Conservation (phyloP, 2,329 filamentous ascomycete species). For the Xylaria sp. region DNA sequence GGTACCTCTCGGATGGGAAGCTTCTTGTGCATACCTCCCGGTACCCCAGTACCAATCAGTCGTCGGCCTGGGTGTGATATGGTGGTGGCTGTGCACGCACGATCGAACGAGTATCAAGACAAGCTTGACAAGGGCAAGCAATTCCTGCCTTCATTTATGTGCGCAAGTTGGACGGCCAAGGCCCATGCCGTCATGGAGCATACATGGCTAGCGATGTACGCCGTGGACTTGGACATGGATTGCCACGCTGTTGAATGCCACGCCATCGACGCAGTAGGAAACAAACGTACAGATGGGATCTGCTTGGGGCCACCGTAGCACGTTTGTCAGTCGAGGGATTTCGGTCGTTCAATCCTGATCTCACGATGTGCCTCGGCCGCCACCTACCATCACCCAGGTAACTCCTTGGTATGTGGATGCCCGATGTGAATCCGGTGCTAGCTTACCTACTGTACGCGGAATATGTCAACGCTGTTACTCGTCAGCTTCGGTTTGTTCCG, state of each 20-base stretch:
- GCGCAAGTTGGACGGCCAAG: background rate
- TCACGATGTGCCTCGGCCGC: background rate
- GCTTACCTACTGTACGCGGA: background rate
- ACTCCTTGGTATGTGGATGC: background rate
- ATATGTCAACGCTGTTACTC: background rate
- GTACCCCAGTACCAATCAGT: background rate
- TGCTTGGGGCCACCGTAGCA: background rate
- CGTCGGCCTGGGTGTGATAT: background rate
- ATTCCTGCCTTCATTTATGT: background rate
- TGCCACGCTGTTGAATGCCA: background rate
- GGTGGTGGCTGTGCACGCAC: background rate
- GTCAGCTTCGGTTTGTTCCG: background rate
- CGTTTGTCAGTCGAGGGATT: background rate
- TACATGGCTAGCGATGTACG: background rate
- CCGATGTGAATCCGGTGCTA: background rate
- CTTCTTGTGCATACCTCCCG: background rate
- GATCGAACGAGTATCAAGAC: background rate
- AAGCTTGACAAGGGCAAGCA: background rate
- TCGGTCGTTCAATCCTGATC: background rate
- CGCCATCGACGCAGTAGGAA: background rate
- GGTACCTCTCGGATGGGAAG: background rate
- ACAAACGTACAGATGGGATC: background rate
- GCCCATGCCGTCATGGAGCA: background rate
- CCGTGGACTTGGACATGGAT: background rate
- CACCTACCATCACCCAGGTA: background rate